Evolutionary conservation across 2,329 filamentous ascomycete genomes (phyloP).

Genomic region (Colletotrichum siamense): DNA sequence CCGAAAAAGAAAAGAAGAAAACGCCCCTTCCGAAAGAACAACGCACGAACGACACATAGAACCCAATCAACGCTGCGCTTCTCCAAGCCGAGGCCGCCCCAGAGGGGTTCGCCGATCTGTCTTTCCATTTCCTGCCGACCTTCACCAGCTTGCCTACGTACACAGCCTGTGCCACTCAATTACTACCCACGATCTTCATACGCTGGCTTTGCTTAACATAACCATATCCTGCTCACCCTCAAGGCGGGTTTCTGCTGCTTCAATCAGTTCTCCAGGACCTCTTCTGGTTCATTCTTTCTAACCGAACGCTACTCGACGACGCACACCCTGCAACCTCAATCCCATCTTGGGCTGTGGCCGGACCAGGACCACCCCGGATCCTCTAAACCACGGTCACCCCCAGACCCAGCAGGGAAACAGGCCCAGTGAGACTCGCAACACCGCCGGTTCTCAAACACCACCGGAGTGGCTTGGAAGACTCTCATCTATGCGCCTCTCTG

Average conservation of each 20-base stretch:
- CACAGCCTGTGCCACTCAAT: no score
- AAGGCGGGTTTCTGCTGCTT: not conserved
- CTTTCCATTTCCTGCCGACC: not conserved
- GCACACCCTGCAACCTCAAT: conserved; percentile 2
- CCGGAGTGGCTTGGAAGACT: conserved; percentile 24
- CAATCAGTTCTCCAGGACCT: not conserved
- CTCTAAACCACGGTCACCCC: conserved; percentile 14
- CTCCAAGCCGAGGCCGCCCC: not conserved
- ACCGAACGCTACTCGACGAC: not conserved
- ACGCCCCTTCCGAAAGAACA: not conserved
- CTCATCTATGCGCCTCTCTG: not conserved
- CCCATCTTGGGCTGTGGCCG: conserved; percentile 1
- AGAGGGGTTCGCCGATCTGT: not conserved
- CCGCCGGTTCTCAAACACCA: conserved; percentile 19
- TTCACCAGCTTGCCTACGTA: not conserved
- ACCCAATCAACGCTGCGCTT: not conserved
- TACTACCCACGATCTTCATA: not conserved
- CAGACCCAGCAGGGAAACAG: conserved; percentile 14
- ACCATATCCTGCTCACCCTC: not conserved
- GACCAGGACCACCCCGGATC: conserved; percentile 8
- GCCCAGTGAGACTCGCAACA: conserved; percentile 19
- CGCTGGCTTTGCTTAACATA: not conserved
- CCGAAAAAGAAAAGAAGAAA: not conserved
- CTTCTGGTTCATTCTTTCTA: not conserved
- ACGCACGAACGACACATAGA: not conserved